Base-by-base conservation (phyloP, 2,329 filamentous ascomycete genomes). In the Trichophyton benhamiae region DNA sequence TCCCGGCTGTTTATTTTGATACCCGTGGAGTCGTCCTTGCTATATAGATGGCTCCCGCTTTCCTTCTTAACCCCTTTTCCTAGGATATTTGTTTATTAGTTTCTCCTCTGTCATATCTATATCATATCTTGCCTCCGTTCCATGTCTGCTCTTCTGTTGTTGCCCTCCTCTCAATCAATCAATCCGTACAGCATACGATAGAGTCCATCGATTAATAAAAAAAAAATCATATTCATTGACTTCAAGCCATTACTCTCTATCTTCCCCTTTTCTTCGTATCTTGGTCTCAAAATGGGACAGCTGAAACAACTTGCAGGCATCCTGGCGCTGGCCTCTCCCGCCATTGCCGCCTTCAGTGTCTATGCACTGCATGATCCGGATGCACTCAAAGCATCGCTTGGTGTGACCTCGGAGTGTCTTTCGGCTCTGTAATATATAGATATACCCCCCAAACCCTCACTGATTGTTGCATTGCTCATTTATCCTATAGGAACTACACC, bases 321-420 rank as follows among this genome's bases (percentile, higher is more conserved):
- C 17, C 44, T 65, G 59, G 22, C 44, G 3, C 52, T 63, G 17
- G 58, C 53, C 5, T 48, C 25, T 20, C 49, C 58, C 17, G 42
- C 61, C 11, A 8, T 58, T 2, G 62, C 65, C 22, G 60, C 57
- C 13, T 66, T 66, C 59, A 66, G 64, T 44, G 62, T 63, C 38
- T 66, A 65, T 27, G 63, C 61, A 48, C 42, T 57, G n/a, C 63
- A 66, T 52, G 63, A 65, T 36, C 62, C 60, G 58, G 46, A 57
- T 33, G 61, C 60, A 30, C 61, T 64, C 44, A 58, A 55, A 20
- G 44, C 57, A 13, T 48, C 63, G 3, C 58, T 66, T 33, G 65
- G 63, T 6, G 27, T 66, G 9, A 63, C 65, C 3, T 59, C 57
- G 7, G 52, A 60, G 36, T 66, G 65, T 58, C 49, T 66, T 30